These are phyloP conservation scores for Petunia secreta DNA, from an alignment of 257 asterid genomes.

Conservation along the genomic window DNA sequence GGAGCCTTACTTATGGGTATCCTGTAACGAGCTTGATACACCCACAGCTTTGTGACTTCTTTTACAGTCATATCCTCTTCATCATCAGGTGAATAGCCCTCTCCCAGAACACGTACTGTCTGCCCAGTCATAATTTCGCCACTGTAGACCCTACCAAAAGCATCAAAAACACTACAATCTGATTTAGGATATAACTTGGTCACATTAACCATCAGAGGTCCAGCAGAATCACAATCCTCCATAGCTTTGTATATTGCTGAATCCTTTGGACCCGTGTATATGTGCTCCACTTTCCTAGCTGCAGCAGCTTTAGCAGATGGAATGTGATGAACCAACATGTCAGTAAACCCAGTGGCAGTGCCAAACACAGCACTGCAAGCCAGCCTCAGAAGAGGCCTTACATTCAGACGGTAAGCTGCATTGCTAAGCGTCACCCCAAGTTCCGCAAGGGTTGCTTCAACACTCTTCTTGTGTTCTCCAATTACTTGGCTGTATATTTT, in stretches of 20 bases:
- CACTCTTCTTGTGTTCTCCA: conserved; percentile 98
- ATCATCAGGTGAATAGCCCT: conserved; percentile 98
- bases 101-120: conserved; percentile 89
- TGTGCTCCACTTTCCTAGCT: conserved; percentile 79
- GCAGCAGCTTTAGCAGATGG: conserved; percentile 97
- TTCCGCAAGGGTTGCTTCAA: conserved; percentile 87
- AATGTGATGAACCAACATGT: conserved; percentile 93
- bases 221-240: conserved; percentile 81
- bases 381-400: conserved; percentile 83
- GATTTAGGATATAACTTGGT: conserved; percentile 94
- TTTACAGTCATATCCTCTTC: conserved; percentile 98
- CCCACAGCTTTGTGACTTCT: conserved; percentile 95
- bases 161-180: conserved; percentile 95
- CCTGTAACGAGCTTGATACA: conserved; percentile 97
- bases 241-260: conserved; percentile 74
- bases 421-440: conserved; percentile 95
- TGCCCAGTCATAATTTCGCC: conserved; percentile 94
- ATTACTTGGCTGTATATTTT: conserved; percentile 93
- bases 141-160: conserved; percentile 95
- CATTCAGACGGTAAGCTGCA: conserved; percentile 91
- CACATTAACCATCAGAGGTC: conserved; percentile 89
- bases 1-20: conserved; percentile 94
- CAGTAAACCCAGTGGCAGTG: conserved; percentile 92
- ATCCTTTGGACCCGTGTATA: conserved; percentile 85
- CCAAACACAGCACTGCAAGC: conserved; percentile 98